Conservation (phyloP, 306 rosid species). For the Prunus mume region DNA sequence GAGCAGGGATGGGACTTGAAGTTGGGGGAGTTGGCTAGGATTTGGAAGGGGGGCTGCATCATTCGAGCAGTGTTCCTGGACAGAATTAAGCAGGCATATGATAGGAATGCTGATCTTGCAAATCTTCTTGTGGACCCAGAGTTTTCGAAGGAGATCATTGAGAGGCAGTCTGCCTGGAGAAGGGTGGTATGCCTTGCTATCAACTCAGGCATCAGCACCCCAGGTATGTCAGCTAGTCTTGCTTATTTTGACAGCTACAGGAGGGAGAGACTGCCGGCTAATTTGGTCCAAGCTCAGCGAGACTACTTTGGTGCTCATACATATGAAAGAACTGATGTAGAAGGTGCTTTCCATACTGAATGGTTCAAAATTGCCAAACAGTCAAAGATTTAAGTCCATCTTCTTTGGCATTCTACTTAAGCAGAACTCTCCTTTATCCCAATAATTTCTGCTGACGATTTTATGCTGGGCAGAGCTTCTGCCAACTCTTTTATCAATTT, state of each 20-base stretch:
- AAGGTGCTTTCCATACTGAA: slow-evolving; percentile 88
- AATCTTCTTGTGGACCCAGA: slow-evolving; percentile 93
- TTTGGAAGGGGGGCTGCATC: slow-evolving; percentile 97
- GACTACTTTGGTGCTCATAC: slow-evolving; percentile 97
- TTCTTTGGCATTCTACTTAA: slow-evolving; percentile 1
- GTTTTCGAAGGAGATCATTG: slow-evolving; percentile 84
- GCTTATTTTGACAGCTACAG: slow-evolving; percentile 82
- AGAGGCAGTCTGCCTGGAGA: slow-evolving; percentile 86
- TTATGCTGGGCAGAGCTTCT: slow-evolving; percentile 43
- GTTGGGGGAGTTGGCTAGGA: slow-evolving; percentile 83
- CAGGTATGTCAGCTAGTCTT: slow-evolving; percentile 94
- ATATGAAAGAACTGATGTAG: slow-evolving; percentile 65
- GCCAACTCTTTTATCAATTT: slow-evolving; percentile 22
- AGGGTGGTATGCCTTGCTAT: slow-evolving; percentile 84
- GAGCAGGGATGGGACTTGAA: slow-evolving; percentile 83
- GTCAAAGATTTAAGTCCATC: slow-evolving; percentile 42
- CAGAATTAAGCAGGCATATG: slow-evolving; percentile 86
- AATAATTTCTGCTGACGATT: slow-evolving; percentile 53
- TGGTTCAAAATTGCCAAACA: slow-evolving; percentile 90
- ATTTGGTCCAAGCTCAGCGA: slow-evolving; percentile 91
- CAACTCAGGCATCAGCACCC: slow-evolving; percentile 82
- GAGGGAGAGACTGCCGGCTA: slow-evolving; percentile 80
- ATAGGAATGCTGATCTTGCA: slow-evolving; percentile 70
- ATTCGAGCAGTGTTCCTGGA: slow-evolving; percentile 80
- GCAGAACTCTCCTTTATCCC: slow-evolving; percentile 33